Percentiles rank a stretch among this genome's conserved stretches.
These are phyloP conservation scores for Kwoniella dendrophila DNA, from an alignment of 768 basidiomycete genomes.

Conservation along the genomic window DNA sequence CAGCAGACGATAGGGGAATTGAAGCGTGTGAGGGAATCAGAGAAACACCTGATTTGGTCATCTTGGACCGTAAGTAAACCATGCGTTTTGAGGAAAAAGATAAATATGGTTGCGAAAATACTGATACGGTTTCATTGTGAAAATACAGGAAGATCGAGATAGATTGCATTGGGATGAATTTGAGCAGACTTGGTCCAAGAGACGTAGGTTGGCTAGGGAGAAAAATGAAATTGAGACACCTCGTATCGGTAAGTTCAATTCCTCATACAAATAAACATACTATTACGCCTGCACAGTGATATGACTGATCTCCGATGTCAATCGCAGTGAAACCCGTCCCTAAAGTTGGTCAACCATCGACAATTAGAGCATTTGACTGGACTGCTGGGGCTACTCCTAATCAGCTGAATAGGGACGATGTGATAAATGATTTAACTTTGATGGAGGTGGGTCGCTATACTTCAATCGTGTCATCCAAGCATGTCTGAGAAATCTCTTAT, in stretches of 20 bases:
- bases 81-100: neutral
- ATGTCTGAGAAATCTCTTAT: neutral
- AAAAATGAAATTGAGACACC: constrained; percentile 77
- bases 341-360: constrained; percentile 24
- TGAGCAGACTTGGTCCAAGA: constrained; percentile 82
- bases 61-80: constrained; percentile 78
- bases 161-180: constrained; percentile 84
- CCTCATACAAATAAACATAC: neutral
- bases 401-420: constrained; percentile 35
- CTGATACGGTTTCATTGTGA: neutral
- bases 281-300: neutral
- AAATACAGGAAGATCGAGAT: constrained; percentile 68
- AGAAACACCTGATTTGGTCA: constrained; percentile 79
- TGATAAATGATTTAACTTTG: constrained; percentile 38
- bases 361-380: constrained; percentile 43
- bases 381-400: constrained; percentile 39
- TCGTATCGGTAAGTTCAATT: constrained; percentile 63
- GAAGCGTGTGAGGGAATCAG: constrained; percentile 65
- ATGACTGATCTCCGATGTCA: neutral
- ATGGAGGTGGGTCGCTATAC: constrained; percentile 46
- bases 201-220: constrained; percentile 80
- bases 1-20: constrained; percentile 69
- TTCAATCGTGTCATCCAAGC: neutral
- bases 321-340: constrained; percentile 47
- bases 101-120: neutral